A percentile compares a stretch with the other conserved stretches of the same genome.
phyloP scores from a whole-genome alignment of 192 early-diverging fungal genomes.

The Kappamyces sp. region DNA sequence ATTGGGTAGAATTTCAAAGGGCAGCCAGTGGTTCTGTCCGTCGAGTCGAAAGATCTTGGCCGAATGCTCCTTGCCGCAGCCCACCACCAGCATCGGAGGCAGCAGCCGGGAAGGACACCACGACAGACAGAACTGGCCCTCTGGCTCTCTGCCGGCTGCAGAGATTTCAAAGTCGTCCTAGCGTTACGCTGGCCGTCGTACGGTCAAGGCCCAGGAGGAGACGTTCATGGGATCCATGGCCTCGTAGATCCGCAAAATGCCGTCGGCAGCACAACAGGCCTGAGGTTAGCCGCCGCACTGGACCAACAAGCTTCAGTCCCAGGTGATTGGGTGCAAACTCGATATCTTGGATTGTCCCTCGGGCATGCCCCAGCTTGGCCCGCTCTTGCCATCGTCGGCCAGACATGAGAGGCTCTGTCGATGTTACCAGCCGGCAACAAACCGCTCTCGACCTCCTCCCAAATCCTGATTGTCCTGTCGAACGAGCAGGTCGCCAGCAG shows the following conservation, averaged over 20 bases:
- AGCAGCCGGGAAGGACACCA: slow-evolving; percentile 83
- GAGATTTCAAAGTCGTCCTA: slow-evolving; percentile 32
- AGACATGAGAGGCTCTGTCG: slow-evolving; percentile 25
- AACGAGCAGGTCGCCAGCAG: slow-evolving; percentile 87
- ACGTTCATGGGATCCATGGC: slow-evolving; percentile 72
- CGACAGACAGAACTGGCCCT: slow-evolving; percentile 72
- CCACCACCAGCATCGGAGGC: slow-evolving; percentile 75
- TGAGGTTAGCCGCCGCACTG: slow-evolving; percentile 16
- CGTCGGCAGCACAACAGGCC: slow-evolving; percentile 78
- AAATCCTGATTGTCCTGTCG: slow-evolving; percentile 83
- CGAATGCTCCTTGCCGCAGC: slow-evolving; percentile 72
- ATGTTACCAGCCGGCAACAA: neutral
- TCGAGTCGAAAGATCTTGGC: slow-evolving; percentile 48
- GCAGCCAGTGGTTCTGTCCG: slow-evolving; percentile 53
- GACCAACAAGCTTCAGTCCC: slow-evolving; percentile 63
- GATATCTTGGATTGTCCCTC: slow-evolving; percentile 75
- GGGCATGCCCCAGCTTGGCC: slow-evolving; percentile 58
- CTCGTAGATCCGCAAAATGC: slow-evolving; percentile 80
- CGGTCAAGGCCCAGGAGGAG: slow-evolving; percentile 69
- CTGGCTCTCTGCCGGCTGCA: slow-evolving; percentile 61
- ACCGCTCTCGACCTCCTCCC: slow-evolving; percentile 82
- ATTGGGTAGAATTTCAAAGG: slow-evolving; percentile 46
- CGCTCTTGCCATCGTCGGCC: slow-evolving; percentile 63
- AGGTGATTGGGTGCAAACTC: slow-evolving; percentile 82
- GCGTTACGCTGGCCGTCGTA: neutral